Evolutionary conservation across 352 stramenopile species (phyloP), one percentile per base, ranked within the genome.

Genomic region (Pythium folliculosum): DNA sequence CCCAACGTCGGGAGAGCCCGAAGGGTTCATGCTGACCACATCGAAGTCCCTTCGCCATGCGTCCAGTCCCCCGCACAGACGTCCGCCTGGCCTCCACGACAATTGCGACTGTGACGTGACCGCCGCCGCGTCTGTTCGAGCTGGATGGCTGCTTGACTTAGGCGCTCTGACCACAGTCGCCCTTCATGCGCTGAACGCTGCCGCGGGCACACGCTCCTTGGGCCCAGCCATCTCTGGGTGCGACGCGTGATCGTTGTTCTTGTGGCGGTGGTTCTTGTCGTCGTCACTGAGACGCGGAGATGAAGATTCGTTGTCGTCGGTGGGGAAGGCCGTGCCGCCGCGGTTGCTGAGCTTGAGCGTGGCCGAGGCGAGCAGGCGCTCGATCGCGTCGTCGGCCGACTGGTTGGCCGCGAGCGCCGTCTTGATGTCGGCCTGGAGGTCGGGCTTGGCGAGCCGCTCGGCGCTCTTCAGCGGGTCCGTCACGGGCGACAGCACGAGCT

Each of bases 381-480:
- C 74, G 37, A 91, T 89, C 14, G 82, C 82, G 25, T 83, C 73
- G 47, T 91, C 82, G 3, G 82, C 82, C 30, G 86, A 80, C 37
- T 85, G 73, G 48, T 83, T 80, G 1, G 81, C 81, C 4, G 79
- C 81, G 58, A 77, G 67, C 16, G 81, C 82, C 12, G 74, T 81
- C 60, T 73, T 69, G 44, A 77, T 73, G 35, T 80, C 73, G 6
- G 73, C 60, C 32, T 75, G 64, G n/a, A 88, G 60, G 7, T 81
- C 77, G 62, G 76, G 70, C 51, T 59, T 61, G 25, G 35, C 37
- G 37, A 43, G 37, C 27, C 67, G 56, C 51, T 70, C 61, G 19
- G 25, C 13, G 51, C 17, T 45, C 35, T 55, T 64, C 8, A 32
- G 38, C 0, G 56, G 21, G 13, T 69, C 56, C 0, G 44, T 16